Evolutionary conservation across 805 yeast species (phyloP).

Genomic region (Zygoascus tannicola): DNA sequence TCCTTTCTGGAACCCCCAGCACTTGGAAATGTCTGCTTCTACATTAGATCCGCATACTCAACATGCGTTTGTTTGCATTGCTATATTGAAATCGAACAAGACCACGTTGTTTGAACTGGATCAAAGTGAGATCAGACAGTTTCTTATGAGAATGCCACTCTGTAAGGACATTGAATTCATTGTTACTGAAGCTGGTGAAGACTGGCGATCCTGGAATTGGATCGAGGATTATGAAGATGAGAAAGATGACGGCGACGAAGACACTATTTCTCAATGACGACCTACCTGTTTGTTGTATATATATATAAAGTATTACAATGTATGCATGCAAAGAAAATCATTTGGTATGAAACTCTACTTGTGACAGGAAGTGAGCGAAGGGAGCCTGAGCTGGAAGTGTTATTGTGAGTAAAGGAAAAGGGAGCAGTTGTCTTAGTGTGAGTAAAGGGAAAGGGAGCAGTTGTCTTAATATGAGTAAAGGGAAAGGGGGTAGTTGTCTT

Average conservation of each 20-base stretch:
- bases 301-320: no score
- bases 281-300: no score
- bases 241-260: neutral
- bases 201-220: constrained; percentile 80
- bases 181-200: constrained; percentile 70
- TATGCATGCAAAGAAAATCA: no score
- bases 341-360: no score
- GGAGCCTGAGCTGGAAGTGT: no score
- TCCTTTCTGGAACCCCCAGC: constrained; percentile 47
- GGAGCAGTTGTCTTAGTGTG: no score
- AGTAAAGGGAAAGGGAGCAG: no score
- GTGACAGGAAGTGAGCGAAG: no score
- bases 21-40: constrained; percentile 17
- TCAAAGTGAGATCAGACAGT: constrained; percentile 79
- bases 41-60: constrained; percentile 44
- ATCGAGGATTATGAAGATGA: constrained; percentile 32
- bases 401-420: no score
- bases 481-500: no score
- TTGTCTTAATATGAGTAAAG: no score
- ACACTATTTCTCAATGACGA: no score
- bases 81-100: constrained; percentile 73
- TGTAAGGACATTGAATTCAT: constrained; percentile 63
- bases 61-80: constrained; percentile 63
- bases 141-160: constrained; percentile 44
- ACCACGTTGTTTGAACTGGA: constrained; percentile 76